Percentiles rank a stretch among this genome's conserved stretches.
Conservation (phyloP, 2,329 filamentous ascomycete species). For the Exophiala mesophila region DNA sequence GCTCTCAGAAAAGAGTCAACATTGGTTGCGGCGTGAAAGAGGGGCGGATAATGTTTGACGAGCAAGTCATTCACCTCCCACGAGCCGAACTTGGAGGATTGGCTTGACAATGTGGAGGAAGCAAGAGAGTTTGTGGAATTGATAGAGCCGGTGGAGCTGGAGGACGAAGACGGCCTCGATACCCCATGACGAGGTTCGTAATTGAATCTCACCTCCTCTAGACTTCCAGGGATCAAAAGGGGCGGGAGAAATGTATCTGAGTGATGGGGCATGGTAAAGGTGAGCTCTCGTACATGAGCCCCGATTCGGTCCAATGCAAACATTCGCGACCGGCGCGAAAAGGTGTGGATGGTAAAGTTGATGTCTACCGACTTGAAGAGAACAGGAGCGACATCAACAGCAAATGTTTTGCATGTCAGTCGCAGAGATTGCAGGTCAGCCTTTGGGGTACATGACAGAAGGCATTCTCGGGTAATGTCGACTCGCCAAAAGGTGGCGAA, state of each 20-base stretch:
- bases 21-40: slow-evolving; percentile 87
- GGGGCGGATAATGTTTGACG: slow-evolving; percentile 78
- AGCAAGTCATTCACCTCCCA: slow-evolving; percentile 74
- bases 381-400: slow-evolving; percentile 30
- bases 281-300: slow-evolving; percentile 70
- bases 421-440: slow-evolving; percentile 34
- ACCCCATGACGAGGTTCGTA: slow-evolving; percentile 68
- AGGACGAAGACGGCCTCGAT: slow-evolving; percentile 55
- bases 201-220: slow-evolving; percentile 72
- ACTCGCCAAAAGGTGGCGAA: slow-evolving; percentile 36
- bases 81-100: slow-evolving; percentile 70
- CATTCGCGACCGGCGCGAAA: slow-evolving; percentile 68
- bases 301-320: slow-evolving; percentile 73
- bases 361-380: slow-evolving; percentile 44
- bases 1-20: slow-evolving; percentile 77
- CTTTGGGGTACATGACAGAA: slow-evolving; percentile 31
- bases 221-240: slow-evolving; percentile 71
- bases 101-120: slow-evolving; percentile 30
- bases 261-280: slow-evolving; percentile 71
- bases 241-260: slow-evolving; percentile 77
- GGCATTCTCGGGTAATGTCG: slow-evolving; percentile 31
- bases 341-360: slow-evolving; percentile 57
- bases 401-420: slow-evolving; percentile 34
- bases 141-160: slow-evolving; percentile 12
- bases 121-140: slow-evolving; percentile 29